Percentiles rank a stretch among this genome's conserved stretches.
phyloP scores from a whole-genome alignment of 2,329 filamentous ascomycete genomes.

The Aspergillus viridinutans region DNA sequence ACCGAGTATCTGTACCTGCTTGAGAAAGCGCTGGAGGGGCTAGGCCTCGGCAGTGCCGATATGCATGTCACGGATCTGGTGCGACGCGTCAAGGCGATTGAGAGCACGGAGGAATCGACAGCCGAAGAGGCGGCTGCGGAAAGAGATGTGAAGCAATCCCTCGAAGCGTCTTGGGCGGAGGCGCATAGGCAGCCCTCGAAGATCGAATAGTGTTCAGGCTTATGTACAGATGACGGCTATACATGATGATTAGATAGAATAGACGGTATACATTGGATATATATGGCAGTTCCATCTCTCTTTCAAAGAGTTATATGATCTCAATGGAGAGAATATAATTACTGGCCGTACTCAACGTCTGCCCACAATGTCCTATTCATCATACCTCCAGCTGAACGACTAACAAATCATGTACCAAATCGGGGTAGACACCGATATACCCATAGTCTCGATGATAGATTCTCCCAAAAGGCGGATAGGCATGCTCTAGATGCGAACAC shows the following conservation, averaged over 20 bases:
- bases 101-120: conserved; percentile 34
- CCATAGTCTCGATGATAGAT: not conserved
- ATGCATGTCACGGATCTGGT: conserved; percentile 81
- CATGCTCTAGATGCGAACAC: no score
- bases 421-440: not conserved
- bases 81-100: conserved; percentile 62
- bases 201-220: not conserved
- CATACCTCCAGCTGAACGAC: no score
- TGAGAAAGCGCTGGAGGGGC: conserved; percentile 66
- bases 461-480: no score
- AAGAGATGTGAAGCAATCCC: conserved; percentile 23
- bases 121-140: conserved; percentile 31
- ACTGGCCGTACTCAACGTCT: no score
- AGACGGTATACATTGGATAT: not conserved
- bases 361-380: no score
- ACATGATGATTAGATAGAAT: not conserved
- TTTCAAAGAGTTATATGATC: no score
- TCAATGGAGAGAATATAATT: no score
- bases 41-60: conserved; percentile 75
- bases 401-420: no score
- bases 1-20: conserved; percentile 82
- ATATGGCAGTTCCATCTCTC: not conserved
- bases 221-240: not conserved
- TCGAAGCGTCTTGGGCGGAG: conserved; percentile 13
- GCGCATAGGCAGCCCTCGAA: conserved; percentile 4